phyloP scores from a whole-genome alignment of 2,329 filamentous ascomycete species.

The Phialophora chinensis region DNA sequence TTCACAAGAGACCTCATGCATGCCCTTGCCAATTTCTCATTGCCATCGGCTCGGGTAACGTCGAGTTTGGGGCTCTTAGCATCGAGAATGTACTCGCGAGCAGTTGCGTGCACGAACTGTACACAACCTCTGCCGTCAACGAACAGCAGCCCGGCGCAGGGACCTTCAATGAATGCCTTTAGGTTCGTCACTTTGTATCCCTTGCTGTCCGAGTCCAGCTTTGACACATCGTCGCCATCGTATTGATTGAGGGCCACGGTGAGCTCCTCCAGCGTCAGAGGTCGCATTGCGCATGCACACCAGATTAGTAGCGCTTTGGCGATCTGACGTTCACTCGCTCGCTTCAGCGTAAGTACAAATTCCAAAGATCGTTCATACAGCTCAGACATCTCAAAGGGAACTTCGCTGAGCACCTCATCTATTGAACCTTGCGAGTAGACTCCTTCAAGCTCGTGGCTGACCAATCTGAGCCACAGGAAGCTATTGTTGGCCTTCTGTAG shows the following conservation, averaged over 20 bases:
- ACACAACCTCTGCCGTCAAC: constrained; percentile 1
- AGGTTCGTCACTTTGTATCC: constrained; percentile 3
- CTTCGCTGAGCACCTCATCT: not conserved
- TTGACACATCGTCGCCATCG: not conserved
- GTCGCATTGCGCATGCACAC: constrained; percentile 1
- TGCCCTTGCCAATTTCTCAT: constrained; percentile 5
- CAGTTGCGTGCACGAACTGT: constrained; percentile 10
- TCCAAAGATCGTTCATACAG: constrained; percentile 10
- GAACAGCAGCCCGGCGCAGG: constrained; percentile 2
- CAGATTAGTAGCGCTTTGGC: constrained; percentile 6
- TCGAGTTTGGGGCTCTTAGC: not conserved
- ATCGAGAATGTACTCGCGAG: constrained; percentile 7
- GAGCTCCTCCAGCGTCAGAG: constrained; percentile 7
- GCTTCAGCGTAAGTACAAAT: not conserved
- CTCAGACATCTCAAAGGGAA: constrained; percentile 6
- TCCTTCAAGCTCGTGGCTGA: constrained; percentile 8
- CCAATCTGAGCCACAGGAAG: constrained; percentile 15
- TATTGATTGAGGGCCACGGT: constrained; percentile 2
- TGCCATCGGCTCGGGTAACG: not conserved
- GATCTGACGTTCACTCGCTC: not conserved
- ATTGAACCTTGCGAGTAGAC: constrained; percentile 7
- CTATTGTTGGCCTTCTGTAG: constrained; percentile 5
- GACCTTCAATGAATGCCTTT: not conserved
- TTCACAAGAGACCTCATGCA: constrained; percentile 1
- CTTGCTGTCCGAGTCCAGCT: too few species aligned